Conservation (phyloP, 1,284 basidiomycete genomes). For the Nidula niveotomentosa region DNA sequence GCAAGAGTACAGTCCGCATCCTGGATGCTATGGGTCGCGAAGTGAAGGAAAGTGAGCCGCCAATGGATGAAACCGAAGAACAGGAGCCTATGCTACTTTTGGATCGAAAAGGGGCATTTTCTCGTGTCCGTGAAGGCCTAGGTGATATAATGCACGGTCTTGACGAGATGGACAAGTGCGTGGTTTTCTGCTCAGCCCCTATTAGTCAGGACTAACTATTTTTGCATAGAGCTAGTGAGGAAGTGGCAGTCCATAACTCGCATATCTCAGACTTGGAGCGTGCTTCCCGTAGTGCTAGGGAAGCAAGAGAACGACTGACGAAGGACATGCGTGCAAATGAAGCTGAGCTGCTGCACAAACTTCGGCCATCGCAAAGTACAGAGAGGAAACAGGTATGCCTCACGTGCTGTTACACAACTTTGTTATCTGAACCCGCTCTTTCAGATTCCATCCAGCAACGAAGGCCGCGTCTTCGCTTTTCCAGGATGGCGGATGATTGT, state of each 20-base stretch:
- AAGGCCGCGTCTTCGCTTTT: no score
- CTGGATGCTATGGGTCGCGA: constrained; percentile 70
- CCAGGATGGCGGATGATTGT: constrained; percentile 20
- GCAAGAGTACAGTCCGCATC: constrained; percentile 48
- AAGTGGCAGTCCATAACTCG: constrained; percentile 30
- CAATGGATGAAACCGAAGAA: constrained; percentile 21
- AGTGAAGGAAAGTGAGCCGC: constrained; percentile 34
- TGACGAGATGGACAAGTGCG: constrained; percentile 55
- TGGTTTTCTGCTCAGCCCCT: constrained; percentile 3
- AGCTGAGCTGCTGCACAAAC: constrained; percentile 30
- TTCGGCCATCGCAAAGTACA: no score
- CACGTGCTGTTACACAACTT: no score
- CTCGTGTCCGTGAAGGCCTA: constrained; percentile 54
- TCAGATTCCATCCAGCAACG: no score
- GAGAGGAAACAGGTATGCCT: no score
- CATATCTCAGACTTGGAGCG: constrained; percentile 53
- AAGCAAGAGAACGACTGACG: constrained; percentile 42
- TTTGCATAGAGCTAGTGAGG: constrained; percentile 32
- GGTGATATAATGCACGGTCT: constrained; percentile 53
- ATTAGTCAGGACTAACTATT: constrained; percentile 1
- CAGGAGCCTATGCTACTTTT: constrained; percentile 28
- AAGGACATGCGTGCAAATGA: constrained; percentile 40
- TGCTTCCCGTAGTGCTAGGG: constrained; percentile 51
- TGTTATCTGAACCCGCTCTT: no score
- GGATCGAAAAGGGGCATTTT: constrained; percentile 50